Evolutionary conservation across 2,329 filamentous ascomycete species (phyloP).

Genomic region (Ilyonectria mors-panacis): DNA sequence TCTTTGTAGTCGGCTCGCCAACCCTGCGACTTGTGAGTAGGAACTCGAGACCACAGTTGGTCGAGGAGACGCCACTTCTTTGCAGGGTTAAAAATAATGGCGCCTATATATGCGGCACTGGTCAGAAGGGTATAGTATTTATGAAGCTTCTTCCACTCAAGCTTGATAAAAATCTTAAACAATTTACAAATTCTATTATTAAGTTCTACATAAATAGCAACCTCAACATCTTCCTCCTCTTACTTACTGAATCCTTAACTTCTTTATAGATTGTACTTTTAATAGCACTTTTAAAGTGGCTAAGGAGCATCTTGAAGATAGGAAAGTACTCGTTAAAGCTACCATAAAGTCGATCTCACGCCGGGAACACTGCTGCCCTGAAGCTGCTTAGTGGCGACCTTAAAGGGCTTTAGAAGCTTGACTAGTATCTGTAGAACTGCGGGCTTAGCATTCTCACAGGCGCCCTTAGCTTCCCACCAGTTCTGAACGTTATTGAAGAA

Average conservation of each 20-base stretch:
- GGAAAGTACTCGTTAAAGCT: neutral
- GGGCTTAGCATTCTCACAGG: neutral
- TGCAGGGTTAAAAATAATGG: constrained; percentile 5
- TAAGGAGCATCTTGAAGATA: constrained; percentile 10
- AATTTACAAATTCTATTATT: constrained; percentile 8
- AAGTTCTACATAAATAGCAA: constrained; percentile 10
- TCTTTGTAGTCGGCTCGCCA: constrained; percentile 3
- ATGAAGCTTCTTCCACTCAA: constrained; percentile 14
- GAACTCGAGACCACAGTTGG: constrained; percentile 11
- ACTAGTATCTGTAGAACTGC: constrained; percentile 1
- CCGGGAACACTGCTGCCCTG: too few relatives aligned
- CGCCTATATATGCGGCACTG: constrained; percentile 9
- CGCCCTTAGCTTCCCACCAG: neutral
- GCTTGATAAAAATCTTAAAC: constrained; percentile 8
- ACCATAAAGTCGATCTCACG: too few relatives aligned
- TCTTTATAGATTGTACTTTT: constrained; percentile 7
- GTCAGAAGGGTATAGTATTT: constrained; percentile 3
- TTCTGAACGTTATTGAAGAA: constrained; percentile 9
- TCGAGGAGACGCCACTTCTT: constrained; percentile 16
- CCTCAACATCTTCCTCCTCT: constrained; percentile 5
- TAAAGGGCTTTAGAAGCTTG: constrained; percentile 1
- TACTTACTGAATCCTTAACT: constrained; percentile 7
- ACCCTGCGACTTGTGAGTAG: constrained; percentile 1
- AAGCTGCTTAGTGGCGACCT: neutral
- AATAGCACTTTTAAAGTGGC: constrained; percentile 4